These are phyloP conservation scores for Orbilia javanica DNA, from an alignment of 2,329 filamentous ascomycete genomes.

Conservation along the genomic window DNA sequence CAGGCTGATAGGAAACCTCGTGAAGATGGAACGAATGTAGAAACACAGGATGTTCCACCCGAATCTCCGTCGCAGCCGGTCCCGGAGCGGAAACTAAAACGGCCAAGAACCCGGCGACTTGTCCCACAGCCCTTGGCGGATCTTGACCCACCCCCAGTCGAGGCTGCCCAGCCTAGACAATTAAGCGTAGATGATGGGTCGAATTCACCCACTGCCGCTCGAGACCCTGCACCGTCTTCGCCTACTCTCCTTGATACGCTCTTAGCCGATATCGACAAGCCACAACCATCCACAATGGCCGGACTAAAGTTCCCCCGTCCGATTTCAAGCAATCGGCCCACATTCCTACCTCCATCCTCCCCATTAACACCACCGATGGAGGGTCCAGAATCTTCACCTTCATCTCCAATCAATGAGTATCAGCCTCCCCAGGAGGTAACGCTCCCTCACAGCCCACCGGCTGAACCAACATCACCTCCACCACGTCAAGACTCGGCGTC, in stretches of 20 bases:
- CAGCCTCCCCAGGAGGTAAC: constrained; percentile 34
- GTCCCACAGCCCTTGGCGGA: constrained; percentile 68
- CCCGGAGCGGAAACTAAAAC: constrained; percentile 85
- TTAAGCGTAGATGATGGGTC: constrained; percentile 65
- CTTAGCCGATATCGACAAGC: constrained; percentile 56
- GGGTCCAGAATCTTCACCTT: constrained; percentile 41
- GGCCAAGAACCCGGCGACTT: constrained; percentile 81
- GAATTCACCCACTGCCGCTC: constrained; percentile 34
- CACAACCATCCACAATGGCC: constrained; percentile 43
- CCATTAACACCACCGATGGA: constrained; percentile 49
- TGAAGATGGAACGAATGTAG: constrained; percentile 77
- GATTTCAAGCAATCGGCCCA: constrained; percentile 38
- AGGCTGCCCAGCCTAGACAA: constrained; percentile 62
- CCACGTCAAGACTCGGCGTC: constrained; percentile 71
- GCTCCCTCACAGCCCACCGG: constrained; percentile 64
- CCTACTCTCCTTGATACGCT: constrained; percentile 53
- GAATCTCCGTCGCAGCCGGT: constrained; percentile 43
- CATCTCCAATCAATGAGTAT: constrained; percentile 44
- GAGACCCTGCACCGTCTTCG: constrained; percentile 46
- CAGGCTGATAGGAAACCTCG: constrained; percentile 64
- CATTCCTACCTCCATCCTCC: constrained; percentile 42
- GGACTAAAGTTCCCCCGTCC: constrained; percentile 48
- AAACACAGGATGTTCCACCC: constrained; percentile 72
- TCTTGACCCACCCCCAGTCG: constrained; percentile 65
- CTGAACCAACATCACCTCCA: constrained; percentile 63